These are phyloP conservation scores for Coleophoma eucalyptorum DNA, from an alignment of 2,329 filamentous ascomycete genomes.

Conservation along the genomic window DNA sequence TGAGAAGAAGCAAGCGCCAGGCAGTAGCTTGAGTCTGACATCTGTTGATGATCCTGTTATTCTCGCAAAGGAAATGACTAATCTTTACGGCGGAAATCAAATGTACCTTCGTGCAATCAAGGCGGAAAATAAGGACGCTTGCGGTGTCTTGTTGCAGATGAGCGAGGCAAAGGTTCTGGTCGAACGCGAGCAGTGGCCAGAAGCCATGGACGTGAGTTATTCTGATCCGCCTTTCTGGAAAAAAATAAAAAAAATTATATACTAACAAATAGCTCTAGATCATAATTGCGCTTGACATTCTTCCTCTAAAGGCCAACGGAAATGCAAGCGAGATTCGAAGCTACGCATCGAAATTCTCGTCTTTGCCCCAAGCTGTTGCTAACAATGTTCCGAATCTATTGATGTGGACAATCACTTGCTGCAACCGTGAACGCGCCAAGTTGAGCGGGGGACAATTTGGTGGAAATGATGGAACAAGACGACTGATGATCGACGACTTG, in stretches of 20 bases:
- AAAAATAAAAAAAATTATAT: no score
- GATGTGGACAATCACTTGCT: conserved; percentile 90
- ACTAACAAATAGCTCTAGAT: conserved; percentile 43
- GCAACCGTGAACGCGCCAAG: conserved; percentile 71
- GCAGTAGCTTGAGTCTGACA: conserved; percentile 54
- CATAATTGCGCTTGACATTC: conserved; percentile 71
- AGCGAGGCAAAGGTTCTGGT: conserved; percentile 56
- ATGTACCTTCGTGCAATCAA: conserved; percentile 59
- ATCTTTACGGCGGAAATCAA: conserved; percentile 56
- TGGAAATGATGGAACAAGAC: conserved; percentile 62
- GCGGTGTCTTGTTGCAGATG: conserved; percentile 56
- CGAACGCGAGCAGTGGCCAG: conserved; percentile 53
- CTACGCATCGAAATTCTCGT: conserved; percentile 76
- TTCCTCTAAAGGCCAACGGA: conserved; percentile 72
- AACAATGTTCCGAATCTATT: conserved; percentile 88
- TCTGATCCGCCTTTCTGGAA: background rate
- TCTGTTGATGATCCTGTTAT: conserved; percentile 63
- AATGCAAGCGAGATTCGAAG: conserved; percentile 76
- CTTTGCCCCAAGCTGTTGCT: conserved; percentile 74
- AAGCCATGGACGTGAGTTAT: conserved; percentile 61
- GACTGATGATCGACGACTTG: conserved; percentile 64
- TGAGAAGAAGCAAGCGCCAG: conserved; percentile 6
- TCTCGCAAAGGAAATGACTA: conserved; percentile 58
- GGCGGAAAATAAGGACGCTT: conserved; percentile 51
- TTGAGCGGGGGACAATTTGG: conserved; percentile 71